Percentiles rank a stretch among this genome's conserved stretches.
Evolutionary conservation across 257 asterid species (phyloP).

Genomic region (Ilex aquifolium): DNA sequence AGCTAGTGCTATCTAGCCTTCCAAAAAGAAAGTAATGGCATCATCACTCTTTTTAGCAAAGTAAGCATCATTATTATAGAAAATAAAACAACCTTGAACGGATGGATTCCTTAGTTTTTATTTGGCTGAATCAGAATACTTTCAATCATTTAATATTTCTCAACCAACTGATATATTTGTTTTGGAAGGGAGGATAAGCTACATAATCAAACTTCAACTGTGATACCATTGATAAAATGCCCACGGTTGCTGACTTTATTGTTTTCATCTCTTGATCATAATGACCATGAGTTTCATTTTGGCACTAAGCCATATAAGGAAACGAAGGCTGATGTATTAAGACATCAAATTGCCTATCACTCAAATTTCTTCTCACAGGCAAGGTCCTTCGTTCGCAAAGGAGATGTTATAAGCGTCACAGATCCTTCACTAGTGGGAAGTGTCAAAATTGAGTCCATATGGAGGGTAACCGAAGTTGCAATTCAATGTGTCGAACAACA

Average conservation of each 20-base stretch:
- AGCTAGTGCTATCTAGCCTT: too few species aligned
- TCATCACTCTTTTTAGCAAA: too few species aligned
- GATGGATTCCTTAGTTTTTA: too few species aligned
- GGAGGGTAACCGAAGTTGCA: conserved; percentile 93
- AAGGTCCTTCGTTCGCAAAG: conserved; percentile 82
- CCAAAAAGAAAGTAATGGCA: too few species aligned
- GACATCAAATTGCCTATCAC: neutral
- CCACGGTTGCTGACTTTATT: neutral
- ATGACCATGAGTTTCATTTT: neutral
- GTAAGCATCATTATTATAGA: too few species aligned
- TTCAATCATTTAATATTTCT: too few species aligned
- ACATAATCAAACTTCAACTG: too few species aligned
- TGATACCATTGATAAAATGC: too few species aligned
- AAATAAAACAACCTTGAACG: too few species aligned
- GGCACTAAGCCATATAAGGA: neutral
- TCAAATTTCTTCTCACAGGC: conserved; percentile 40
- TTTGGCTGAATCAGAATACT: too few species aligned
- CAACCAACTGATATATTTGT: too few species aligned
- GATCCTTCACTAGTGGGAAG: conserved; percentile 58
- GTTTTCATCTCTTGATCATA: neutral
- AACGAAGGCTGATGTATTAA: neutral
- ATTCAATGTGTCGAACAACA: conserved; percentile 89
- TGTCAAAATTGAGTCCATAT: conserved; percentile 72
- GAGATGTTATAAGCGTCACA: conserved; percentile 79
- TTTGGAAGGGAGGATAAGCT: too few species aligned